Evolutionary conservation across 2,329 filamentous ascomycete species (phyloP).

Genomic region (Aureobasidium musti): DNA sequence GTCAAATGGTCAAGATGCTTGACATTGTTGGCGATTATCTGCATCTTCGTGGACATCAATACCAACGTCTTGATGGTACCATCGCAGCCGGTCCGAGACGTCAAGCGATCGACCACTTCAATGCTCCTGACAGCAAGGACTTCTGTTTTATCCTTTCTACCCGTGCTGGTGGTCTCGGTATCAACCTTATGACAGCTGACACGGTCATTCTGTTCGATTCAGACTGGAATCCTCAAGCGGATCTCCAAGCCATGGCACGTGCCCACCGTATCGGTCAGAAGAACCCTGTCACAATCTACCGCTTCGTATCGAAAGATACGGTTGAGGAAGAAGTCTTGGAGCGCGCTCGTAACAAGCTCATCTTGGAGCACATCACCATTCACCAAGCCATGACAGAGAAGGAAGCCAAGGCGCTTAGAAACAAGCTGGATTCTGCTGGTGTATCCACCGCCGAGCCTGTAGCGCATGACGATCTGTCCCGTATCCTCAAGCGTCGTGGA

Average conservation of each 20-base stretch:
- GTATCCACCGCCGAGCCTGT: slow-evolving; percentile 70
- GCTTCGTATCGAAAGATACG: slow-evolving; percentile 95
- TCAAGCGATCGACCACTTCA: slow-evolving; percentile 97
- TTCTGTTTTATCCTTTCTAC: slow-evolving; percentile 97
- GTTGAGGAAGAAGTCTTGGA: slow-evolving; percentile 98
- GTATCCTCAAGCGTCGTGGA: slow-evolving; percentile 95
- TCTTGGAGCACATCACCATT: slow-evolving; percentile 96
- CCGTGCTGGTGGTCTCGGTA: slow-evolving; percentile 92
- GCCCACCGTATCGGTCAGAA: slow-evolving; percentile 98
- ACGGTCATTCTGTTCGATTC: slow-evolving; percentile 98
- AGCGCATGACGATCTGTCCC: slow-evolving; percentile 91
- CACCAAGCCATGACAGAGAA: slow-evolving; percentile 96
- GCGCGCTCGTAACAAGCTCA: slow-evolving; percentile 92
- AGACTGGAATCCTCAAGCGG: slow-evolving; percentile 98
- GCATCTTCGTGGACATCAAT: slow-evolving; percentile 88
- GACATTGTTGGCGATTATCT: slow-evolving; percentile 95
- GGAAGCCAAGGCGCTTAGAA: slow-evolving; percentile 78
- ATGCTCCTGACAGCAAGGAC: slow-evolving; percentile 91
- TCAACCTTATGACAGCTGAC: slow-evolving; percentile 98
- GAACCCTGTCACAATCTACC: slow-evolving; percentile 92
- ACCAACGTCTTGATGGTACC: slow-evolving; percentile 92
- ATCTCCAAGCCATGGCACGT: slow-evolving; percentile 96
- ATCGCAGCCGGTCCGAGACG: slow-evolving; percentile 85
- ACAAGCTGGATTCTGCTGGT: slow-evolving; percentile 69
- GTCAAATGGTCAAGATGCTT: slow-evolving; percentile 99